phyloP scores from a whole-genome alignment of 2,329 filamentous ascomycete genomes.

The Botryotinia calthae region DNA sequence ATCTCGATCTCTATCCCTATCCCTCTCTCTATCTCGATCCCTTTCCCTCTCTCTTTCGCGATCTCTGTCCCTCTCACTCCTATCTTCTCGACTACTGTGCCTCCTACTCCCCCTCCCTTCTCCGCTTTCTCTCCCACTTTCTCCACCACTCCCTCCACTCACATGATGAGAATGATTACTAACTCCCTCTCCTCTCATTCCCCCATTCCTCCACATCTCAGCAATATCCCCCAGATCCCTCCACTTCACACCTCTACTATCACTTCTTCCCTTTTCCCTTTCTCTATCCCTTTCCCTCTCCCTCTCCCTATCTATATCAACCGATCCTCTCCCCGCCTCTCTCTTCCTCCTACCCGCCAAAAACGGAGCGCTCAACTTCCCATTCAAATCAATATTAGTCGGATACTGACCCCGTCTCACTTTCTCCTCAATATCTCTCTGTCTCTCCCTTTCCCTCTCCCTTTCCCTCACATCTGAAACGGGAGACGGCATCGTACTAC shows the following conservation, averaged over 20 bases:
- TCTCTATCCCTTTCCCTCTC: conserved; percentile 41
- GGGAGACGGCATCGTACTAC: conserved; percentile 10
- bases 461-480: conserved; percentile 26
- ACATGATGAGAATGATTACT: conserved; percentile 13
- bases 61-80: conserved; percentile 20
- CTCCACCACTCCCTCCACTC: conserved; percentile 18
- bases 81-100: conserved; percentile 26
- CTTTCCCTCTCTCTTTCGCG: conserved; percentile 6
- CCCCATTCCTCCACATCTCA: conserved; percentile 23
- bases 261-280: conserved; percentile 31
- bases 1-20: conserved; percentile 25
- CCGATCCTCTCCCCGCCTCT: conserved; percentile 28
- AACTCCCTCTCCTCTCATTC: conserved; percentile 21
- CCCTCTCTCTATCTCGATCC: conserved; percentile 14
- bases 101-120: conserved; percentile 22
- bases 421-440: conserved; percentile 35
- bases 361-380: conserved; percentile 37
- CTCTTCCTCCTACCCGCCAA: conserved; percentile 38
- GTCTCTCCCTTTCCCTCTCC: conserved; percentile 27
- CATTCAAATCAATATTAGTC: conserved; percentile 34
- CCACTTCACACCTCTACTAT: conserved; percentile 13
- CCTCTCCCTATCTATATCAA: conserved; percentile 33
- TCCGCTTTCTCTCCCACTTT: conserved; percentile 20
- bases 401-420: conserved; percentile 28
- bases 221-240: conserved; percentile 21